These are phyloP conservation scores for Micractinium sp. DNA, from an alignment of 139 green algal species.

Conservation along the genomic window DNA sequence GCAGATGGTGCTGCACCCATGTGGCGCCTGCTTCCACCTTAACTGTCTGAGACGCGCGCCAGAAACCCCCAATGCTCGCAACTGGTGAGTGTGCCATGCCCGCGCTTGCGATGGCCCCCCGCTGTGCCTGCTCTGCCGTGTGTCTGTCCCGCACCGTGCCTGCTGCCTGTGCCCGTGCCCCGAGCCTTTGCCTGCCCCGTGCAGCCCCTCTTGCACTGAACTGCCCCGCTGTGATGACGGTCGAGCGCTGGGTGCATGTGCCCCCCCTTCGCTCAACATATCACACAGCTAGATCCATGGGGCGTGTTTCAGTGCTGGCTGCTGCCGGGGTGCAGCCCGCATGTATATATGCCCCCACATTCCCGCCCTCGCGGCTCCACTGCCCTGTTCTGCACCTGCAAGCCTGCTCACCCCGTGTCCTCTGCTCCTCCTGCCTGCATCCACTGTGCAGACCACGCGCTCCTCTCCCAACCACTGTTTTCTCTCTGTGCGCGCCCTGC, in stretches of 20 bases:
- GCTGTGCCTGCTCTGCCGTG: no score
- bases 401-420: neutral
- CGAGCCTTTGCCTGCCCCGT: neutral
- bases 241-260: conserved; percentile 44
- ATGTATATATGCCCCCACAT: conserved; percentile 48
- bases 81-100: no score
- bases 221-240: conserved; percentile 48
- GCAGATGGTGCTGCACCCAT: neutral
- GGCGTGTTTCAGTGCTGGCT: conserved; percentile 47
- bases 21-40: no score
- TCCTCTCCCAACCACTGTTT: neutral
- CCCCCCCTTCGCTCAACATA: conserved; percentile 52
- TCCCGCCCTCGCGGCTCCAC: neutral
- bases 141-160: no score
- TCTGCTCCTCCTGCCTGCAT: no score
- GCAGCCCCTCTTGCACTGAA: neutral
- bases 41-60: no score
- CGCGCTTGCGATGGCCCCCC: no score
- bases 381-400: neutral
- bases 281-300: conserved; percentile 46
- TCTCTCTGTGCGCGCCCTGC: neutral
- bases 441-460: no score
- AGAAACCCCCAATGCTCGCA: no score
- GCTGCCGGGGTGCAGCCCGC: conserved; percentile 32
- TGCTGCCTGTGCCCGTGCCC: neutral